Evolutionary conservation across 176 grass and related monocot species (phyloP), one percentile per base, ranked within the genome.

Genomic region (Miscanthus lutarioriparius): DNA sequence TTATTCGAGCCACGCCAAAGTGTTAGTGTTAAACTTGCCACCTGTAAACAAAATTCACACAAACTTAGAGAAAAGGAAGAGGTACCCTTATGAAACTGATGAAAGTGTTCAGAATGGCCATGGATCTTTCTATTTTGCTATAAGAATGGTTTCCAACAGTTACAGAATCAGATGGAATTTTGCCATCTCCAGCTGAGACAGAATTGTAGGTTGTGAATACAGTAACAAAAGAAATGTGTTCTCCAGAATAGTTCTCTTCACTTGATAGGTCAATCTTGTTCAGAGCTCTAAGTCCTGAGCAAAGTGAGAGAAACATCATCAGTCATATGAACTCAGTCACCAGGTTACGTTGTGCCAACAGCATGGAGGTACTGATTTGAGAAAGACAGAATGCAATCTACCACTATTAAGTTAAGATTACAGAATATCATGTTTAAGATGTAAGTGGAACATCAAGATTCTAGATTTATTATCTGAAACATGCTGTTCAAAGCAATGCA

Each of bases 21-120:
- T 22, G 19, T 17, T 30, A 40, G 37, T 64, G 8, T 66, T 47
- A 48, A 67, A 8, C 16, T 67, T 40, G 23, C 12, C 14, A 59
- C 8, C 10, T 14, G 74, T 75, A 20, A 49, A 32, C 10, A 43
- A 4, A 39, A 78, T 59, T 45, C 38, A 68, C 51, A 70, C 8
- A 69, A 75, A 85, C 32, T 79, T 69, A 20, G 79, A 48, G 9
- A 59, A 44, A 13, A 59, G 63, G 45, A 74, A 56, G n/a, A 87
- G 22, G 28, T 89, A 92, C 96, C 93, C 93, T 90, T 87, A 92
- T 95, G 77, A 98, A 95, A 59, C 82, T 84, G 36, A 89, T 49
- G 79, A 92, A 94, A 71, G 83, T 80, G 44, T 84, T 87, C 10
- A 95, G 83, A 81, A 95, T 87, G 62, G 91, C 89, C 86, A 98